Percentiles rank a stretch among this genome's conserved stretches.
Conservation (phyloP, 1,139 yeast genomes). For the Sugiyamaella grinbergsii region DNA sequence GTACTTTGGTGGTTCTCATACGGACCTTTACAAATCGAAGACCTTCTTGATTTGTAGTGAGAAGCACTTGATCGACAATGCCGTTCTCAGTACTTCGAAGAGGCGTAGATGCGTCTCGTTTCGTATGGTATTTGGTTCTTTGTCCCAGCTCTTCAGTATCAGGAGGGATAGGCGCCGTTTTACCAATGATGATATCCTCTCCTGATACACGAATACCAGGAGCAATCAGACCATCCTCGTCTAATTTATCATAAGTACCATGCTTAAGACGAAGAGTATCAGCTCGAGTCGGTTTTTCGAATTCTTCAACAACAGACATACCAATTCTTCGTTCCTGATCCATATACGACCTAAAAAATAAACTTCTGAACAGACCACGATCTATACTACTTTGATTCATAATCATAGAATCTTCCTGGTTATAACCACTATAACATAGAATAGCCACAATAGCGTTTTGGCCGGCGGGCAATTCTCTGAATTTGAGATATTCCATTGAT, state of each 20-base stretch:
- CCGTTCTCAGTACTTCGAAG: constrained; percentile 96
- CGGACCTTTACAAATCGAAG: constrained; percentile 95
- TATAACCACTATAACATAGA: constrained; percentile 96
- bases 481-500: constrained; percentile 95
- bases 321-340: constrained; percentile 98
- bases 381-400: constrained; percentile 98
- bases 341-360: constrained; percentile 96
- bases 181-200: constrained; percentile 97
- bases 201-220: constrained; percentile 99
- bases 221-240: constrained; percentile 96
- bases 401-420: constrained; percentile 99
- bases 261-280: constrained; percentile 94
- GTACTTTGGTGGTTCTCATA: constrained; percentile 97
- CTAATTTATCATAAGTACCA: constrained; percentile 96
- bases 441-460: constrained; percentile 98
- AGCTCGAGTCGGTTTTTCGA: constrained; percentile 92
- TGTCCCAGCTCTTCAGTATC: constrained; percentile 98
- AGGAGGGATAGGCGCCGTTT: constrained; percentile 97
- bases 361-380: constrained; percentile 91
- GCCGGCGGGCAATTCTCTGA: constrained; percentile 98
- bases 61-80: constrained; percentile 94
- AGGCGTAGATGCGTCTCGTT: constrained; percentile 98
- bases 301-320: constrained; percentile 95
- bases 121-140: constrained; percentile 96
- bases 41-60: constrained; percentile 98